These are phyloP conservation scores for Exophiala dermatitidis DNA, from an alignment of 2,329 filamentous ascomycete species.

Conservation along the genomic window DNA sequence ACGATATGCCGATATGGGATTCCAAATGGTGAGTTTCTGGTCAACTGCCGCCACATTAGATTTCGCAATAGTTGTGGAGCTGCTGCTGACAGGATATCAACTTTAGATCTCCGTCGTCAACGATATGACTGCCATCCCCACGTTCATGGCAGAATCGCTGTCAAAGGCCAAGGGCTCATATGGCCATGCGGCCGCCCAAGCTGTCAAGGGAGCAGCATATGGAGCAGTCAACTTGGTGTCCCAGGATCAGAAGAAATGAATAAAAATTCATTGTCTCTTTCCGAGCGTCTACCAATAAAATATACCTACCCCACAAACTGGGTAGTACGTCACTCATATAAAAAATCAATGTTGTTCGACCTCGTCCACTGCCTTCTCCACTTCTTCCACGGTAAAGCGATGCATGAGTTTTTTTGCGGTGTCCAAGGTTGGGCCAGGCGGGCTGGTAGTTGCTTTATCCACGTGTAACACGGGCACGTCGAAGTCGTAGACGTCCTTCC, in stretches of 20 bases:
- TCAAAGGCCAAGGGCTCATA: conserved; percentile 31
- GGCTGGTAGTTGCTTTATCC: conserved; percentile 34
- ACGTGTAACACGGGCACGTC: conserved; percentile 59
- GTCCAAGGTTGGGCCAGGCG: conserved; percentile 37
- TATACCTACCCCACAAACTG: too few species aligned
- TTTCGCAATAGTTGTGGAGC: neutral
- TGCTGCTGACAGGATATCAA: neutral
- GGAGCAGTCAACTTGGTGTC: conserved; percentile 19
- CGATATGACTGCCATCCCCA: conserved; percentile 42
- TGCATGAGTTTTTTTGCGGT: conserved; percentile 55
- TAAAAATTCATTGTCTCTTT: too few species aligned
- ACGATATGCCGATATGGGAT: conserved; percentile 47
- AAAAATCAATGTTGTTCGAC: conserved; percentile 26
- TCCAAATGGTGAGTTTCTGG: conserved; percentile 44
- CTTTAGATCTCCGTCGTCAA: conserved; percentile 37
- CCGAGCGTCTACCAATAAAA: too few species aligned
- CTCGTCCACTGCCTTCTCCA: conserved; percentile 49
- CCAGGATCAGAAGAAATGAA: conserved; percentile 15
- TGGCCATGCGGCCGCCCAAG: conserved; percentile 24
- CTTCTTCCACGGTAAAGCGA: conserved; percentile 52
- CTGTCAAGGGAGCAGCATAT: conserved; percentile 26
- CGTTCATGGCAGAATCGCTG: conserved; percentile 35
- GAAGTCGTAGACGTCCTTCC: conserved; percentile 57
- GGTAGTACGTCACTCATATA: too few species aligned
- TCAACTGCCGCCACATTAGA: neutral